Percentiles rank a stretch among this genome's conserved stretches.
Evolutionary conservation across 1,284 basidiomycete species (phyloP).

Genomic region (Tranzscheliella williamsii): DNA sequence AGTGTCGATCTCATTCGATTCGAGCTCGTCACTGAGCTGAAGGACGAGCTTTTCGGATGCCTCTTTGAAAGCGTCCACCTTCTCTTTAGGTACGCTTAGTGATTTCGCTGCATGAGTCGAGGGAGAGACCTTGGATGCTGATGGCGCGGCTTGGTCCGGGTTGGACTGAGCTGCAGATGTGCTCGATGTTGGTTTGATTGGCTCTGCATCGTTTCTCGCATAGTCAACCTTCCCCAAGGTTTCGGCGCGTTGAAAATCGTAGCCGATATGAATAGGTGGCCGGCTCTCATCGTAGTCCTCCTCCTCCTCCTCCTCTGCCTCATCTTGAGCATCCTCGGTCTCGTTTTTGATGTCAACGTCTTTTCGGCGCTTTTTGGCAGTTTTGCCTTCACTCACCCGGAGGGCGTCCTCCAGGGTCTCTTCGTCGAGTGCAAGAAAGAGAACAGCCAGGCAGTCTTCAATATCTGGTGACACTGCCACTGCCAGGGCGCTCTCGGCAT

Average conservation of each 20-base stretch:
- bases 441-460: slow-evolving; percentile 76
- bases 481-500: slow-evolving; percentile 73
- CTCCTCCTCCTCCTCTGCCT: slow-evolving; percentile 16
- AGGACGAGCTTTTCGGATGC: slow-evolving; percentile 11
- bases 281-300: slow-evolving; percentile 46
- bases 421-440: slow-evolving; percentile 61
- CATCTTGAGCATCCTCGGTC: slow-evolving; percentile 10
- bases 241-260: slow-evolving; percentile 36
- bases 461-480: slow-evolving; percentile 71
- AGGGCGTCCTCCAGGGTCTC: slow-evolving; percentile 70
- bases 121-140: neutral
- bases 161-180: slow-evolving; percentile 13
- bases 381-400: slow-evolving; percentile 61
- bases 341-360: slow-evolving; percentile 11
- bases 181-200: too few species aligned
- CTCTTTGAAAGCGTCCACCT: slow-evolving; percentile 13
- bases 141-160: neutral
- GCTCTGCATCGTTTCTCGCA: slow-evolving; percentile 6
- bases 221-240: slow-evolving; percentile 25
- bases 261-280: slow-evolving; percentile 39
- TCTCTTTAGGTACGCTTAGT: slow-evolving; percentile 4
- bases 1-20: slow-evolving; percentile 38
- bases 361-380: slow-evolving; percentile 36
- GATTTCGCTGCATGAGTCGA: neutral
- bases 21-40: slow-evolving; percentile 23